Evolutionary conservation across 2,329 filamentous ascomycete species (phyloP).

Genomic region (Apiospora rasikravindrae): DNA sequence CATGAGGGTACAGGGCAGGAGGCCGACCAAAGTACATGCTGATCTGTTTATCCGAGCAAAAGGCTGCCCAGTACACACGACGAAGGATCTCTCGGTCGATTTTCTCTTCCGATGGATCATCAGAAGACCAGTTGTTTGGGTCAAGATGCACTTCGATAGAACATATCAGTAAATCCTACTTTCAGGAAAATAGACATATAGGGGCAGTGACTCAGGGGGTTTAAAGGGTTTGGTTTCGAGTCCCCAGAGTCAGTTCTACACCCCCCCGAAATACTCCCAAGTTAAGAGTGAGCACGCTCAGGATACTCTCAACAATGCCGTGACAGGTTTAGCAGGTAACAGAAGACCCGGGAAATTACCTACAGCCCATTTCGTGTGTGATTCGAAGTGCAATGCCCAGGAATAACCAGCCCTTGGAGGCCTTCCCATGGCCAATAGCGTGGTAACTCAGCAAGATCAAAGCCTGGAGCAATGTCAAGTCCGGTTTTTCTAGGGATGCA

Average conservation of each 20-base stretch:
- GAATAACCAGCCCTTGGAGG: conserved; percentile 57
- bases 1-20: conserved; percentile 53
- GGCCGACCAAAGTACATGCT: conserved; percentile 57
- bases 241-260: neutral
- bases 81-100: conserved; percentile 54
- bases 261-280: neutral
- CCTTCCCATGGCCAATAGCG: conserved; percentile 52
- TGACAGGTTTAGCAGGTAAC: neutral
- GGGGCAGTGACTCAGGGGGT: neutral
- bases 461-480: conserved; percentile 52
- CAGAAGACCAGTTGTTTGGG: conserved; percentile 52
- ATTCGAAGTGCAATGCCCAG: conserved; percentile 58
- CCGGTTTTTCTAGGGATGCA: conserved; percentile 49
- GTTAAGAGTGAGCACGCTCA: neutral
- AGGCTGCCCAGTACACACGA: conserved; percentile 56
- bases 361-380: conserved; percentile 54
- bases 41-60: conserved; percentile 56
- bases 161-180: neutral
- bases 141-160: conserved; percentile 47
- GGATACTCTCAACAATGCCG: neutral
- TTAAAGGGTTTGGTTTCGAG: neutral
- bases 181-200: neutral
- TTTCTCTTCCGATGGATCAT: conserved; percentile 43
- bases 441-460: conserved; percentile 51
- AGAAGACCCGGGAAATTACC: neutral